Base-by-base conservation (phyloP, 1,284 basidiomycete species). In the Boletellus sp. region DNA sequence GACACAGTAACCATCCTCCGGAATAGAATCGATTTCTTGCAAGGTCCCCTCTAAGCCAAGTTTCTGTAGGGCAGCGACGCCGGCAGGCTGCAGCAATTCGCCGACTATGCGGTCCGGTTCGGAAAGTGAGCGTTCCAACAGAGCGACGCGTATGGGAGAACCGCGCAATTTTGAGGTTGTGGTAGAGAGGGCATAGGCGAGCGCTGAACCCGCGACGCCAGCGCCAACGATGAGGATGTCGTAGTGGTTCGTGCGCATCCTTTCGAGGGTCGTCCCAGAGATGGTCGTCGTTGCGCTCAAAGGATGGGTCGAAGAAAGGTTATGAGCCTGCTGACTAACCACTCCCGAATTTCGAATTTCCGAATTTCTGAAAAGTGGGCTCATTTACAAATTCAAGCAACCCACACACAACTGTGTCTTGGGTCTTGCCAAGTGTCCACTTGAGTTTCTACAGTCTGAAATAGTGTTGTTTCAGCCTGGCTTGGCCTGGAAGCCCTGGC, bases 61-160 rank as follows among this genome's bases (percentile, higher is more conserved):
- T 50, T 81, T 73, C 55, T 82, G 72, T 44, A 99, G 74, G 0
- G 93, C 86, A 4, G 78, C 76, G 19, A 95, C 86, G 6, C 97
- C 97, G 1, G 91, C 95, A 0, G 97, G 97, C 65, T 99, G 96
- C 19, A 99, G 76, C 1, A 99, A 83, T 71, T 99, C 97, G 35
- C 97, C 96, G 36, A 99, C 96, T 61, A 99, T 98, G 22, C 96
- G 83, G 77, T 98, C 93, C 0, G 97, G 96, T 69, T 95, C 89
- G 0, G 86, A 78, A 12, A 98, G 79, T 37, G 96, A 96, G 43
- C 94, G 83, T 71, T 97, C 93, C 54, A 97, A 74, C 3, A 96
- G 73, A 19, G 86, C 85, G 55, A 95, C 85, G n/a, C 82, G 83
- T 30, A 94, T 78, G 2, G 86, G 85, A 49, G 74, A 74, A 19